Evolutionary conservation across 2,329 filamentous ascomycete species (phyloP).

Genomic region (Fusarium fracticaudum): DNA sequence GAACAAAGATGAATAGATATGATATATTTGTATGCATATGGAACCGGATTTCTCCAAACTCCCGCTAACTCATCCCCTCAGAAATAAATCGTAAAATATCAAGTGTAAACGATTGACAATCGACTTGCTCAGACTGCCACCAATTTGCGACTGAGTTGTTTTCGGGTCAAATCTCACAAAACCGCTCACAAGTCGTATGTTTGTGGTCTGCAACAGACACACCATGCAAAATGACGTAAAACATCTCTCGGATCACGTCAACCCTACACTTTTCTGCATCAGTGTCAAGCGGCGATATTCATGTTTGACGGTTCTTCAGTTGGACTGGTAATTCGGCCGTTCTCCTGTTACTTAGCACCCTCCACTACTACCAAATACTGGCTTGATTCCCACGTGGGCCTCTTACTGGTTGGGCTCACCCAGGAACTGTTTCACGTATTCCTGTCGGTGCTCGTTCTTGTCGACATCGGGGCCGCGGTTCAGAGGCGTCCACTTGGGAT

Average conservation of each 20-base stretch:
- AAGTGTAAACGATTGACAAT: neutral
- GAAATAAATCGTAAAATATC: neutral
- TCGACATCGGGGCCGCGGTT: slow-evolving; percentile 84
- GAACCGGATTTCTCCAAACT: slow-evolving; percentile 25
- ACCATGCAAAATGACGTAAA: slow-evolving; percentile 28
- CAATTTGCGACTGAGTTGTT: neutral
- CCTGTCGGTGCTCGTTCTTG: slow-evolving; percentile 78
- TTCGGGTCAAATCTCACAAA: neutral
- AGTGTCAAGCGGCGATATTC: slow-evolving; percentile 2
- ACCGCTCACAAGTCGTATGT: slow-evolving; percentile 19
- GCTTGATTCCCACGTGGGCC: slow-evolving; percentile 34
- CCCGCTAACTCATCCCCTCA: slow-evolving; percentile 17
- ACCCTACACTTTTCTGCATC: slow-evolving; percentile 2
- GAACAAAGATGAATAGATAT: neutral
- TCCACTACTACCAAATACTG: slow-evolving; percentile 9
- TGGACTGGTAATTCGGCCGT: slow-evolving; percentile 12
- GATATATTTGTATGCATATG: neutral
- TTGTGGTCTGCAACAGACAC: neutral
- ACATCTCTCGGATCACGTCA: slow-evolving; percentile 26
- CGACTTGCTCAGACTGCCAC: neutral
- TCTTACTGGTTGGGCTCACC: slow-evolving; percentile 33
- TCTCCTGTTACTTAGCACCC: slow-evolving; percentile 19
- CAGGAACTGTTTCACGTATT: slow-evolving; percentile 71
- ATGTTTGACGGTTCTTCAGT: slow-evolving; percentile 10
- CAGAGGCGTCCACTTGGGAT: slow-evolving; percentile 97